A percentile compares a stretch with the other conserved stretches of the same genome.
phyloP scores from a whole-genome alignment of 1,284 basidiomycete genomes.

The Megacollybia platyphylla region DNA sequence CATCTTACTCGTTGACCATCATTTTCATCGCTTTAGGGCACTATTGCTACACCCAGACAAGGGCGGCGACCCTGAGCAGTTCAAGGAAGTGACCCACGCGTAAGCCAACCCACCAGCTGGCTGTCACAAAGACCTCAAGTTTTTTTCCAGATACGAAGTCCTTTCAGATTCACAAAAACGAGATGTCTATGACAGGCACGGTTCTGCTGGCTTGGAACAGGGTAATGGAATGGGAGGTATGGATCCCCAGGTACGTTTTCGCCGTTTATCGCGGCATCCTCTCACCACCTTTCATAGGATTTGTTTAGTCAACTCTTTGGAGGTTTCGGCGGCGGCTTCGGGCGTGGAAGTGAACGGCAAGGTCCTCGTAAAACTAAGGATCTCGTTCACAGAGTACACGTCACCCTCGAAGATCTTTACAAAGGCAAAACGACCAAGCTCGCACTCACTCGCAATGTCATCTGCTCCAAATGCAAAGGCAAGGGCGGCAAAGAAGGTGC shows the following conservation, averaged over 20 bases:
- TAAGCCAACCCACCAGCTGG: slow-evolving; percentile 25
- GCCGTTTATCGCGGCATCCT: slow-evolving; percentile 12
- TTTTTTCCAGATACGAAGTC: slow-evolving; percentile 69
- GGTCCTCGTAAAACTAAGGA: slow-evolving; percentile 98
- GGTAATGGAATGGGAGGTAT: slow-evolving; percentile 88
- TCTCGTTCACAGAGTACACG: slow-evolving; percentile 93
- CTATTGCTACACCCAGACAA: slow-evolving; percentile 91
- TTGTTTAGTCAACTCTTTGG: slow-evolving; percentile 95
- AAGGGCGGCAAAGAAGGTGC: slow-evolving; percentile 97
- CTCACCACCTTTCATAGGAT: slow-evolving; percentile 41
- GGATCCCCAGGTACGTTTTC: slow-evolving; percentile 71
- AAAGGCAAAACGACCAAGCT: slow-evolving; percentile 98
- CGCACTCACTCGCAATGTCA: slow-evolving; percentile 89
- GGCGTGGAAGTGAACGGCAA: slow-evolving; percentile 44
- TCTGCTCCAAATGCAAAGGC: slow-evolving; percentile 90
- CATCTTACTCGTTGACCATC: background rate
- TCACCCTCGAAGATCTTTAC: slow-evolving; percentile 96
- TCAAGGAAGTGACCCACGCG: slow-evolving; percentile 98
- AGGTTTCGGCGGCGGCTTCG: slow-evolving; percentile 35
- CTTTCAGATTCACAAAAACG: slow-evolving; percentile 86
- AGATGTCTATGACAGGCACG: slow-evolving; percentile 80
- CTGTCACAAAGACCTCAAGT: slow-evolving; percentile 4
- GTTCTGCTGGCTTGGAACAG: slow-evolving; percentile 86
- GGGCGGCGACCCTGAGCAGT: slow-evolving; percentile 91
- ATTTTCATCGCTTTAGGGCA: slow-evolving; percentile 42